A percentile compares a stretch with the other conserved stretches of the same genome.
Evolutionary conservation across 2,329 filamentous ascomycete species (phyloP).

Genomic region (Aspergillus eucalypticola): DNA sequence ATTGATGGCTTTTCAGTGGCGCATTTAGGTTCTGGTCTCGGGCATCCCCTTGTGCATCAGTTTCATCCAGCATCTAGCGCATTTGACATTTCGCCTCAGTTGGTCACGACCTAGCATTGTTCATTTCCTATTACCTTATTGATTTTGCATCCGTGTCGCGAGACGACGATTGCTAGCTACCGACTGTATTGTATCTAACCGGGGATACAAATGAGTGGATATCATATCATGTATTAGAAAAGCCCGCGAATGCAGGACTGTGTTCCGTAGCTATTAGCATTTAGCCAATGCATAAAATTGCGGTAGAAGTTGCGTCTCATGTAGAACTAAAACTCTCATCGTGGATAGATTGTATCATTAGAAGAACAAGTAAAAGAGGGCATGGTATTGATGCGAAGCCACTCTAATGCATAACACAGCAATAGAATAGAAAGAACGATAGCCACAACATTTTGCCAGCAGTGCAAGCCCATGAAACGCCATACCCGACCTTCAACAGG

Average conservation of each 20-base stretch:
- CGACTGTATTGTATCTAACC: conserved; percentile 19
- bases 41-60: conserved; percentile 28
- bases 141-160: conserved; percentile 29
- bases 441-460: conserved; percentile 6
- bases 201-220: conserved; percentile 19
- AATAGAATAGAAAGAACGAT: not conserved
- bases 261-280: not conserved
- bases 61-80: conserved; percentile 41
- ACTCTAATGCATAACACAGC: not conserved
- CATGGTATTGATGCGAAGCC: conserved; percentile 2
- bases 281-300: not conserved
- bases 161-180: conserved; percentile 23
- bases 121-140: conserved; percentile 19
- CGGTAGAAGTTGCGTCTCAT: not conserved
- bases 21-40: conserved; percentile 24
- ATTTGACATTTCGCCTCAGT: conserved; percentile 22
- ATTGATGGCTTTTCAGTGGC: conserved; percentile 25
- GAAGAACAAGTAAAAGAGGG: not conserved
- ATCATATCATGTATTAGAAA: conserved; percentile 1
- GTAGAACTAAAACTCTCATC: not conserved
- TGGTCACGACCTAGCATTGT: conserved; percentile 30
- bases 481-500: not conserved
- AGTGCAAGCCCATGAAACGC: not conserved
- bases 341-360: not conserved
- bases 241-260: conserved; percentile 17